Conservation (phyloP, 805 yeast genomes). For the Lipomyces sp. region DNA sequence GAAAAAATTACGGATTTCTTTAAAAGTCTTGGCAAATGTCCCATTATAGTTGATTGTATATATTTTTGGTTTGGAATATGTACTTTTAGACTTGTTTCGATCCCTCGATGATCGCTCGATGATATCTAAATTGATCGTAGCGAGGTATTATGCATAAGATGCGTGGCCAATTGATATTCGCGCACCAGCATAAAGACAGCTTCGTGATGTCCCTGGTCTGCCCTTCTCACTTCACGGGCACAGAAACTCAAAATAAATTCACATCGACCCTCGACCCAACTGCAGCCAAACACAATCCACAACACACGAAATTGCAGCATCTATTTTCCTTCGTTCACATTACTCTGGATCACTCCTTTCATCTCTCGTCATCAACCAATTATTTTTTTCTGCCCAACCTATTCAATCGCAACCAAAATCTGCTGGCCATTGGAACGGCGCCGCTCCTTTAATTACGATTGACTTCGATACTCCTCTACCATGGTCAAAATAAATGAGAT, state of each 20-base stretch:
- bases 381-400: background rate
- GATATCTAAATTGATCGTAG: background rate
- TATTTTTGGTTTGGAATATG: slow-evolving; percentile 12
- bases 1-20: background rate
- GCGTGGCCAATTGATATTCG: too few species aligned
- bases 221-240: too few species aligned
- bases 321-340: background rate
- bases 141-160: background rate
- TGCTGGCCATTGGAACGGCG: too few species aligned
- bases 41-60: slow-evolving; percentile 9
- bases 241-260: too few species aligned
- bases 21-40: background rate
- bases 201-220: too few species aligned
- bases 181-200: too few species aligned
- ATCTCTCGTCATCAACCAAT: background rate
- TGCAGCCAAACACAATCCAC: too few species aligned
- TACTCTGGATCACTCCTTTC: too few species aligned
- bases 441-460: too few species aligned
- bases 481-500: slow-evolving; percentile 59
- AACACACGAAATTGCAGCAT: background rate
- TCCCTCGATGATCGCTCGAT: background rate
- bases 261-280: too few species aligned
- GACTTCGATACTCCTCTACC: too few species aligned
- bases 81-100: slow-evolving; percentile 4
- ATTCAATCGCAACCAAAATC: too few species aligned